Evolutionary conservation across 371 early-diverging fungal genomes (phyloP).

Genomic region (Hamiltosporidium tvaerminnensis): DNA sequence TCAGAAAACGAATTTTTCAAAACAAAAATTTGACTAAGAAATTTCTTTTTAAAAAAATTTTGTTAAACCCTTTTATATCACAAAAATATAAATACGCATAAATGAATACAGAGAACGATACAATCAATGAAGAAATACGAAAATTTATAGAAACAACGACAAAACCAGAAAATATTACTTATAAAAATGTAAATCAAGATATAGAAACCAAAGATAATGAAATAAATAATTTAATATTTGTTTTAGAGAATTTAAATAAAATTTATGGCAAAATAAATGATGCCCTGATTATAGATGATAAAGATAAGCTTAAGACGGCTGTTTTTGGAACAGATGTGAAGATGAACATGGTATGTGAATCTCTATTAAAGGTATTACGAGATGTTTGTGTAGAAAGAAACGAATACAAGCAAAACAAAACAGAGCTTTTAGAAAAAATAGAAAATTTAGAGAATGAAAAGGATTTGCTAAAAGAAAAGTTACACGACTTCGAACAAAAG

Average conservation of each 20-base stretch:
- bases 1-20: too few relatives aligned
- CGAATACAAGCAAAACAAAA: conserved; percentile 12
- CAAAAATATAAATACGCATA: too few relatives aligned
- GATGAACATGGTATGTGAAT: conserved; percentile 33
- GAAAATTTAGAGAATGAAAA: conserved; percentile 9
- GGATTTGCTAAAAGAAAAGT: conserved; percentile 11
- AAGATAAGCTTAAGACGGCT: conserved; percentile 26
- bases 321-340: conserved; percentile 30
- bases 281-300: conserved; percentile 9
- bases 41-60: too few relatives aligned
- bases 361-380: conserved; percentile 38
- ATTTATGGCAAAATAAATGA: conserved; percentile 25
- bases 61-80: too few relatives aligned
- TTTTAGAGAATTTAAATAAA: conserved; percentile 24
- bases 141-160: conserved; percentile 12
- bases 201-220: conserved; percentile 2
- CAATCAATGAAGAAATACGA: conserved; percentile 28
- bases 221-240: conserved; percentile 9
- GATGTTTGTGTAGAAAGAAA: conserved; percentile 30
- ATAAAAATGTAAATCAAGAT: background rate
- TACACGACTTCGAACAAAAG: conserved; percentile 28
- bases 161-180: background rate
- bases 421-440: conserved; percentile 10
- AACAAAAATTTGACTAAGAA: too few relatives aligned
- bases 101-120: too few relatives aligned